Conservation (phyloP, 306 rosid genomes). For the Mucuna pruriens region DNA sequence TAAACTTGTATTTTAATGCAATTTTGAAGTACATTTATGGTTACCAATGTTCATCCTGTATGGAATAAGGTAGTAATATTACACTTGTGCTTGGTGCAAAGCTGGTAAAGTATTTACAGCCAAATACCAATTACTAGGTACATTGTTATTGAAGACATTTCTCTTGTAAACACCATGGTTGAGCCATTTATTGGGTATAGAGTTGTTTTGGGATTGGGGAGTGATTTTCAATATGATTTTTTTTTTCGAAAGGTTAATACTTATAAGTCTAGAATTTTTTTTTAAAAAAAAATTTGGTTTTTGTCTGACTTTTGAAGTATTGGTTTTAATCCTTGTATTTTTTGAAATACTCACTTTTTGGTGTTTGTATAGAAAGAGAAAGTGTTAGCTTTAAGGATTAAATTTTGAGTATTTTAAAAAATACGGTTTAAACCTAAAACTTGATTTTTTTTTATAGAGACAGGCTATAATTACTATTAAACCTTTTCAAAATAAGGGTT, state of each 20-base stretch:
- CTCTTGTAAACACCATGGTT: background rate
- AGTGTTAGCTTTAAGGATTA: too few species aligned
- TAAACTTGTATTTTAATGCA: constrained; percentile 4
- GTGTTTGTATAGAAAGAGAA: too few species aligned
- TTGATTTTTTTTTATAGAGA: too few species aligned
- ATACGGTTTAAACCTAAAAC: too few species aligned
- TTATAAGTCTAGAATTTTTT: too few species aligned
- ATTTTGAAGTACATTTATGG: background rate
- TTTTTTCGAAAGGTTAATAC: too few species aligned
- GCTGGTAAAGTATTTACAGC: background rate
- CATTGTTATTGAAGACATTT: background rate
- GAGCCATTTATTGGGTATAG: background rate
- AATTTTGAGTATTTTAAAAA: too few species aligned
- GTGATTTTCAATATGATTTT: background rate
- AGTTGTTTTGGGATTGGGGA: background rate
- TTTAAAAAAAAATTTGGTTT: too few species aligned
- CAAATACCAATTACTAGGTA: background rate
- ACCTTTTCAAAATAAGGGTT: background rate
- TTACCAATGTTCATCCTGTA: background rate
- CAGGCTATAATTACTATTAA: too few species aligned
- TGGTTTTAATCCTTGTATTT: too few species aligned
- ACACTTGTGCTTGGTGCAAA: background rate
- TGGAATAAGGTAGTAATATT: background rate
- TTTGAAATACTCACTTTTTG: too few species aligned
- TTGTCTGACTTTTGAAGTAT: too few species aligned